These are phyloP conservation scores for Trypanosoma mega DNA, from an alignment of 208 protist genomes.

Conservation along the genomic window DNA sequence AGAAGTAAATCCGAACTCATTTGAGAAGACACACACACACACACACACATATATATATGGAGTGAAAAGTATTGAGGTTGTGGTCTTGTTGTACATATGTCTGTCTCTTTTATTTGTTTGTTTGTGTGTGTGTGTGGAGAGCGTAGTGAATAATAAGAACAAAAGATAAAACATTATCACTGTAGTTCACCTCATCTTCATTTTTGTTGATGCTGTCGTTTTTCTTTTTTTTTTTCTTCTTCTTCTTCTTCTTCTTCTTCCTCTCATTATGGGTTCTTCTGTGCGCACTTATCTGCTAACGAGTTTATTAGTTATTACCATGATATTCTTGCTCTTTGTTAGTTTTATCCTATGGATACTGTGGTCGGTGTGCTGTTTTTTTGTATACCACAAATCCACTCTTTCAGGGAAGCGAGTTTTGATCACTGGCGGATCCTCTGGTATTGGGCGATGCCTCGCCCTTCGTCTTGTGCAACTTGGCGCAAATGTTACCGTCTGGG, in stretches of 20 bases:
- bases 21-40: too few species aligned
- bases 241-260: slow-evolving; percentile 10
- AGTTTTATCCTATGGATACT: slow-evolving; percentile 44
- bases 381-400: slow-evolving; percentile 35
- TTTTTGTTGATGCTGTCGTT: too few species aligned
- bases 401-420: slow-evolving; percentile 51
- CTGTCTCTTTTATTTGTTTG: slow-evolving; percentile 1
- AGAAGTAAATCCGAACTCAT: not conserved
- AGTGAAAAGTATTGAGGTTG: not conserved
- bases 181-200: too few species aligned
- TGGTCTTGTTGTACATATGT: too few species aligned
- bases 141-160: too few species aligned
- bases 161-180: too few species aligned
- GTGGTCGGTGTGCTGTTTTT: slow-evolving; percentile 44
- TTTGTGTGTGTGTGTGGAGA: too few species aligned
- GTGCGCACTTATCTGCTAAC: slow-evolving; percentile 7
- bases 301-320: slow-evolving; percentile 10
- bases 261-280: slow-evolving; percentile 13
- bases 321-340: slow-evolving; percentile 64
- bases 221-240: too few species aligned
- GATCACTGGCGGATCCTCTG: slow-evolving; percentile 54
- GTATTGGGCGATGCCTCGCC: slow-evolving; percentile 43
- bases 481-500: slow-evolving; percentile 62
- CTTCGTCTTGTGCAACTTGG: slow-evolving; percentile 40
- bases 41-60: not conserved